Evolutionary conservation across 768 basidiomycete genomes (phyloP), one percentile per base, ranked within the genome.

Genomic region (Ramaria sp.): DNA sequence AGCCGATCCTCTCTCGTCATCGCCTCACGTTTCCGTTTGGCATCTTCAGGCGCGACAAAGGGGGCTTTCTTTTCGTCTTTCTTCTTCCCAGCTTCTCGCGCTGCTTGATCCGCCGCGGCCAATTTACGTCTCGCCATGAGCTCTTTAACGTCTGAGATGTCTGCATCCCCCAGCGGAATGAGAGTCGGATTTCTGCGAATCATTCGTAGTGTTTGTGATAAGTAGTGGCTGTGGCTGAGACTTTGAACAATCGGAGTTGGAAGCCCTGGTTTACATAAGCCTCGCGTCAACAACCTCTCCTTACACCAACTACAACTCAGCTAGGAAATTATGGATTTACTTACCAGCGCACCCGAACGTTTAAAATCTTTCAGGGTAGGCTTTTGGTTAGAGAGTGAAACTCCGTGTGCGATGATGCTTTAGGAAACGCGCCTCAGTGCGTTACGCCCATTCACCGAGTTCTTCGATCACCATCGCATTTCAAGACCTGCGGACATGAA

Each of bases 401-500:
- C n/a, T 22, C 17, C 22, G 38, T 58, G 12, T 27, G 42, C 20
- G 30, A 27, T 51, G 41, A 49, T 19, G 9, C 19, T 60, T 30
- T 66, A 91, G 89, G 89, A 91, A 71, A 83, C 88, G 24, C 80
- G 82, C 63, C 75, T 91, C 58, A 86, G 86, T 57, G 82, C 83
- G 41, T 73, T 92, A 60, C 79, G 90, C 58, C 74, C 84, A 1
- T 81, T 83, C 5, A 65, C 70, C 47, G 90, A 92, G 68, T 92
- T 92, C 71, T 91, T 92, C 66, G 90, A 92, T 72, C 71, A 77
- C 62, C 82, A 91, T 62, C 83, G 89, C 20, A 70, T 94, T 52
- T 92, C 91, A n/a, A 75, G 83, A 64, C 91, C 91, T 10, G 82
- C 83, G 24, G 88, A 93, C 66, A 67, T 90, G 48, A 88, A 89